phyloP scores from a whole-genome alignment of 768 basidiomycete species.

The Pluteus cervinus region DNA sequence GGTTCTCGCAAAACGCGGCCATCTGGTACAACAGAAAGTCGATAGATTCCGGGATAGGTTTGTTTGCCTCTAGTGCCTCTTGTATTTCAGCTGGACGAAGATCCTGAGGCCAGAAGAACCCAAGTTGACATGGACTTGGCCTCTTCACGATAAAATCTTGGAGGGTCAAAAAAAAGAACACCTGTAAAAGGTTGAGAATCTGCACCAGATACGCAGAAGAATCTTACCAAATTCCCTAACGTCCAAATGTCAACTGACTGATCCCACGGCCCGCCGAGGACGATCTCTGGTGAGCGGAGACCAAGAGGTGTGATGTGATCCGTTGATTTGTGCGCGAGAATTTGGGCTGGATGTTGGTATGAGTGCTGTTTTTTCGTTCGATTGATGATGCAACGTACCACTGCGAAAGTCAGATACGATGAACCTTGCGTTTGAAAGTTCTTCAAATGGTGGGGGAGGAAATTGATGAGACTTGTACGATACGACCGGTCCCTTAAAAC shows the following conservation, averaged over 20 bases:
- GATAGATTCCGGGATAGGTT: constrained; percentile 6
- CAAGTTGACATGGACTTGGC: too few species aligned
- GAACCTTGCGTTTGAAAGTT: constrained; percentile 11
- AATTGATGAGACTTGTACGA: constrained; percentile 11
- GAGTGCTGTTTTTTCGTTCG: background rate
- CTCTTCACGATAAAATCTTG: constrained; percentile 7
- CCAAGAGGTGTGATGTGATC: constrained; percentile 11
- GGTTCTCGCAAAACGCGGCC: constrained; percentile 9
- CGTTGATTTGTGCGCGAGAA: constrained; percentile 8
- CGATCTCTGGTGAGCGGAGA: constrained; percentile 16
- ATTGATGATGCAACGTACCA: constrained; percentile 5
- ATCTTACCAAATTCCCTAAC: constrained; percentile 20
- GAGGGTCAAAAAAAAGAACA: background rate
- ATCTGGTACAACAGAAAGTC: constrained; percentile 10
- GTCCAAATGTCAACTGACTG: constrained; percentile 21
- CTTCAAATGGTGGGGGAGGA: constrained; percentile 12
- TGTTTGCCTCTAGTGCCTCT: background rate
- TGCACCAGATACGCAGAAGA: too few species aligned
- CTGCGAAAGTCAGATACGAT: constrained; percentile 12
- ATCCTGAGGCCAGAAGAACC: too few species aligned
- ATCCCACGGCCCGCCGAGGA: constrained; percentile 17
- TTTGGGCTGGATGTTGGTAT: constrained; percentile 8
- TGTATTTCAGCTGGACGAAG: too few species aligned
- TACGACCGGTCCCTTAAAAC: constrained; percentile 12
- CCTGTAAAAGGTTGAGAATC: too few species aligned